Percentiles rank a stretch among this genome's conserved stretches.
Evolutionary conservation across 352 stramenopile genomes (phyloP).

Genomic region (Pythium pyrilobum): DNA sequence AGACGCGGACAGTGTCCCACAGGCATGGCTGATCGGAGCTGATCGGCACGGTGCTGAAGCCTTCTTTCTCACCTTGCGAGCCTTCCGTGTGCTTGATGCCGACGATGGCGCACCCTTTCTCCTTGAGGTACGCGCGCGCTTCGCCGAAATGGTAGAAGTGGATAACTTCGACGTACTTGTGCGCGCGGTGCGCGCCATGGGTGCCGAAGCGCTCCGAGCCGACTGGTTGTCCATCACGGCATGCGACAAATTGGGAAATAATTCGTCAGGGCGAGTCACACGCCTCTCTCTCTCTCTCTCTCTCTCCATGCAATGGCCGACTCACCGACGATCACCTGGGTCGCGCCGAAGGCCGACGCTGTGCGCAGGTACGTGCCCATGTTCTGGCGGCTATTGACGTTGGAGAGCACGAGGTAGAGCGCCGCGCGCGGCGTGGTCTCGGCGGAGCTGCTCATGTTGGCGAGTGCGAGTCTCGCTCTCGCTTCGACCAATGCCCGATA

Average conservation of each 20-base stretch:
- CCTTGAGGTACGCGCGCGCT: conserved; percentile 50
- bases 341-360: conserved; percentile 62
- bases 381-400: conserved; percentile 68
- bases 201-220: conserved; percentile 73
- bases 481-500: neutral
- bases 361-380: conserved; percentile 75
- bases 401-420: conserved; percentile 73
- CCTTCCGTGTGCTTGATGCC: conserved; percentile 26
- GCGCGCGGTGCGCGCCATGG: conserved; percentile 65
- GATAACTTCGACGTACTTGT: conserved; percentile 77
- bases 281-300: no score
- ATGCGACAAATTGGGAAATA: no score
- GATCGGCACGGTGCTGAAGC: conserved; percentile 13
- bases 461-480: neutral
- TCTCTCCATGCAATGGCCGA: no score
- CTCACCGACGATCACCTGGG: conserved; percentile 67
- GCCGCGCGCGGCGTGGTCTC: conserved; percentile 15
- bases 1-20: conserved; percentile 24
- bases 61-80: conserved; percentile 3
- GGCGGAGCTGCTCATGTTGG: neutral
- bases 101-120: conserved; percentile 52
- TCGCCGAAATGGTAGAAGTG: conserved; percentile 67
- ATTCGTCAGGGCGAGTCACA: no score
- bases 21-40: neutral
- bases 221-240: conserved; percentile 26